Base-by-base conservation (phyloP, 805 yeast genomes). In the Nakazawaea wickerhamii region DNA sequence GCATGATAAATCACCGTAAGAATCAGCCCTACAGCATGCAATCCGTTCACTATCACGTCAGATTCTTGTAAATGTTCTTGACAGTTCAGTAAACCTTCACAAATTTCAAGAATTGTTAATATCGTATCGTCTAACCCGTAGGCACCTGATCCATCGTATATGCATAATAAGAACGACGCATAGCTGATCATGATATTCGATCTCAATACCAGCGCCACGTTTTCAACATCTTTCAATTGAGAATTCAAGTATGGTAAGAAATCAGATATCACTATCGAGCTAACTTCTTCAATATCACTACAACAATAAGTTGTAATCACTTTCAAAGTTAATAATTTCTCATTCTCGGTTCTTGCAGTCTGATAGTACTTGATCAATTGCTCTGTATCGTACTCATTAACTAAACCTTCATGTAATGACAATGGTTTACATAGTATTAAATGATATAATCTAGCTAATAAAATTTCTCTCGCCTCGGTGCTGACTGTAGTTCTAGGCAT, bases 221-320 rank as follows among this genome's bases (percentile, higher is more conserved):
- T 36, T 6, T 44, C 51, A 5, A 32, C 38, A 11, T 41, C 30
- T 25, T 35, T 32, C 14, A 43, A 28, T n/a, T 47, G 50, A n/a
- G 19, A 25, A 11, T 55, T 22, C 26, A 63, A 46, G 9, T 53
- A 26, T 4, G 68, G 68, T 15, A 64, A 50, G 14, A 61, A 38
- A 4, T 45, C 51, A 18, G 55, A 57, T 22, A 63, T 48, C 6
- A 58, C 61, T 18, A 50, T 47, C 10, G 60, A 50, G 5, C 76
- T 70, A 45, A 72, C 71, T 42, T 74, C 79, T 40, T 75, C 80
- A 9, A 71, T 60, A 48, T 74, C 74, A 38, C 75, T 67, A n/a
- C 65, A 64, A 17, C 68, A 57, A 43, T 74, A 62, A 1, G 73
- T 71, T 23, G 67, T 58, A 13, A 64, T 45, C 10, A 72, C 63